A percentile compares a stretch with the other conserved stretches of the same genome.
These are phyloP conservation scores for Clitoria ternatea DNA, from an alignment of 306 rosid genomes.

Conservation along the genomic window DNA sequence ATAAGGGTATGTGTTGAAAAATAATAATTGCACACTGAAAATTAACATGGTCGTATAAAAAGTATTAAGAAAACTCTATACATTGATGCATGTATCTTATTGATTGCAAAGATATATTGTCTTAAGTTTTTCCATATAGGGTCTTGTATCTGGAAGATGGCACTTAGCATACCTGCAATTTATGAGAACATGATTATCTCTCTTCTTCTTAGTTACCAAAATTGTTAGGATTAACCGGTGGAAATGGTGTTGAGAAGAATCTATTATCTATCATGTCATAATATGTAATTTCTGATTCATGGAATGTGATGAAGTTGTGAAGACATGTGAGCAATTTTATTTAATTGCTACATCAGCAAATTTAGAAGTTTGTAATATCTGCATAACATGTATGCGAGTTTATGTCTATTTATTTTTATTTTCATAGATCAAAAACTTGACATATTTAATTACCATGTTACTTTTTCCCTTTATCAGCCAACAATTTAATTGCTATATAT, in stretches of 20 bases:
- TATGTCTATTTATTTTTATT: background rate
- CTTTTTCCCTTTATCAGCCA: no score
- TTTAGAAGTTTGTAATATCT: background rate
- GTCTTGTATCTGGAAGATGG: background rate
- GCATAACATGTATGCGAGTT: no score
- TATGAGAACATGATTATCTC: background rate
- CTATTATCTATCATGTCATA: background rate
- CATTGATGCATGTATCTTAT: background rate
- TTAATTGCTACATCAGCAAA: background rate
- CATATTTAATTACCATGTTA: background rate
- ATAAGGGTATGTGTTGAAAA: no score
- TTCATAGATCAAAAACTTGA: background rate
- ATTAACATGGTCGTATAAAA: no score
- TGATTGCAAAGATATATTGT: background rate
- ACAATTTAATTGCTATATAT: no score
- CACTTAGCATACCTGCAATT: background rate
- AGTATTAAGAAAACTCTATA: no score
- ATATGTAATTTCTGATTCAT: background rate
- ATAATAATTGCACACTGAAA: no score
- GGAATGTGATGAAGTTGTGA: background rate
- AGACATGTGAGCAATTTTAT: background rate
- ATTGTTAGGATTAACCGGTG: background rate
- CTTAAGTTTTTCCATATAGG: background rate
- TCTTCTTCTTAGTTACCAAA: background rate
- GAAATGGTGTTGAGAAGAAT: background rate